Evolutionary conservation across 2,329 filamentous ascomycete species (phyloP).

Genomic region (Fusarium virguliforme): DNA sequence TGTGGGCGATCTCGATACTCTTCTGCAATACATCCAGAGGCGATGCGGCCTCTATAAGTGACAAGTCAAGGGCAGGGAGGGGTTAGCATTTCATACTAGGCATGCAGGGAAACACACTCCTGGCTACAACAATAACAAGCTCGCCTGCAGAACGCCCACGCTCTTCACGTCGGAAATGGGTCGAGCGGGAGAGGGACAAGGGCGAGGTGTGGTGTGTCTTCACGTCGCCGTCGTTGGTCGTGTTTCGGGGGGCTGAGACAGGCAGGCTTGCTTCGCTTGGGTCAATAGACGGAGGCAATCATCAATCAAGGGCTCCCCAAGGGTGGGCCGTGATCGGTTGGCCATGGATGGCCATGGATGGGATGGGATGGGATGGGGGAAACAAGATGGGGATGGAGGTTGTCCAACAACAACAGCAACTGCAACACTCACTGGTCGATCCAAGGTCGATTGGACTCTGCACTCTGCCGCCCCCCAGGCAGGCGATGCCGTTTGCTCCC

Average conservation of each 20-base stretch:
- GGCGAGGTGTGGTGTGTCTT: constrained; percentile 40
- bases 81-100: constrained; percentile 19
- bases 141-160: constrained; percentile 25
- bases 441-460: not conserved
- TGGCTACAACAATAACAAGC: constrained; percentile 32
- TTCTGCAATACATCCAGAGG: constrained; percentile 38
- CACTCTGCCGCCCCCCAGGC: constrained; percentile 15
- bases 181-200: constrained; percentile 29
- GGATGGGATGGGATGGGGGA: not conserved
- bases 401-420: not conserved
- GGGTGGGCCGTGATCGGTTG: constrained; percentile 17
- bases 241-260: constrained; percentile 56
- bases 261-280: constrained; percentile 35
- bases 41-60: constrained; percentile 48
- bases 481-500: constrained; percentile 29
- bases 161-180: constrained; percentile 31
- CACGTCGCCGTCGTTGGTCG: constrained; percentile 52
- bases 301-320: not conserved
- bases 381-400: constrained; percentile 2
- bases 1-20: constrained; percentile 46
- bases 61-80: constrained; percentile 23
- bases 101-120: constrained; percentile 25
- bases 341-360: not conserved
- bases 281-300: not conserved
- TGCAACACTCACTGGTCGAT: not conserved